A percentile compares a stretch with the other conserved stretches of the same genome.
Conservation (phyloP, 805 yeast genomes). For the Hanseniaspora guilliermondii region DNA sequence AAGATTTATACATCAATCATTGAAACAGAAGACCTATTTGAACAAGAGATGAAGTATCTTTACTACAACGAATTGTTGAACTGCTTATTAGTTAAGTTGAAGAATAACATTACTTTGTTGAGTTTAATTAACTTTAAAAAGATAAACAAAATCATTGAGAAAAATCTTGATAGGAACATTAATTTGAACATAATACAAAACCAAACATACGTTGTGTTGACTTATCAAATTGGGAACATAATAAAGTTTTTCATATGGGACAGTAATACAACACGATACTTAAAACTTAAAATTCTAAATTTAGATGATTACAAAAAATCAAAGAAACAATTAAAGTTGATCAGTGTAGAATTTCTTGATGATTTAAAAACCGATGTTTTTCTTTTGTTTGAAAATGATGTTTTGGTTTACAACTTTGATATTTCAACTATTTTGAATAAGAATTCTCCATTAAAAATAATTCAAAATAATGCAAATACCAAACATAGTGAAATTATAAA, state of each 20-base stretch:
- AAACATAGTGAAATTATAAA: background rate
- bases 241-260: slow-evolving; percentile 8
- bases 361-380: background rate
- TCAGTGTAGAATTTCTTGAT: background rate
- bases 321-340: background rate
- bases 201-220: background rate
- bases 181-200: background rate
- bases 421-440: background rate
- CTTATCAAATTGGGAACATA: background rate
- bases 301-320: background rate
- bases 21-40: background rate
- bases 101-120: background rate
- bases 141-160: slow-evolving; percentile 7
- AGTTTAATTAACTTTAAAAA: slow-evolving; percentile 7
- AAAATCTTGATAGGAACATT: background rate
- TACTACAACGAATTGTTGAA: background rate
- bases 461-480: background rate
- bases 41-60: background rate
- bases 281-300: background rate
- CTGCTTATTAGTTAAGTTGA: slow-evolving; percentile 1
- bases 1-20: slow-evolving; percentile 5
- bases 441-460: background rate
- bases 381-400: background rate
- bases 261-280: background rate
- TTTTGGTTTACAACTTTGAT: background rate